Percentiles rank a stretch among this genome's conserved stretches.
phyloP scores from a whole-genome alignment of 495 filamentous ascomycete genomes.

The Pseudotulostoma volvatum region DNA sequence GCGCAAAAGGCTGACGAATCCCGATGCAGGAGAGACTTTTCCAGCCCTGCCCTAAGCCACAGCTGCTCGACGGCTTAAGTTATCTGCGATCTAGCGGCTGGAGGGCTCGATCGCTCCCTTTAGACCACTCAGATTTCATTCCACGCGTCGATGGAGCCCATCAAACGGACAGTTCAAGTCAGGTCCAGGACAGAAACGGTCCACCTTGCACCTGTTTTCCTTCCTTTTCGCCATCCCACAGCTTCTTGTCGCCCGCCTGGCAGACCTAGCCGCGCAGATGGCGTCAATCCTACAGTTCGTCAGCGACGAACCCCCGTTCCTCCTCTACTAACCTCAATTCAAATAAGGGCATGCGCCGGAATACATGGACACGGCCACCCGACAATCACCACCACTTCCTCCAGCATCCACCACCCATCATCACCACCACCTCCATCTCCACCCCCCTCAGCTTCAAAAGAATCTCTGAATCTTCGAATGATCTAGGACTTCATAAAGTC shows the following conservation, averaged over 20 bases:
- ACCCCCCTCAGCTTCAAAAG: neutral
- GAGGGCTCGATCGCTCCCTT: neutral
- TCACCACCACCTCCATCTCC: too few relatives aligned
- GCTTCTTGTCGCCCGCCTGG: neutral
- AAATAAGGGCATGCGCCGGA: neutral
- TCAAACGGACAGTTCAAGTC: neutral
- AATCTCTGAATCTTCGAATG: neutral
- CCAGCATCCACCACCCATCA: too few relatives aligned
- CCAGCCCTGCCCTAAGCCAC: neutral
- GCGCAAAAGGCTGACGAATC: too few relatives aligned
- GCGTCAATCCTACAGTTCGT: too few relatives aligned
- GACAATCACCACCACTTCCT: too few relatives aligned
- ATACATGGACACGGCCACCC: too few relatives aligned
- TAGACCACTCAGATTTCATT: neutral
- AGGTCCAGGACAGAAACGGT: too few relatives aligned
- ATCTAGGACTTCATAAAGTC: neutral
- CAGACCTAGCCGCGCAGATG: neutral
- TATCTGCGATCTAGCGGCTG: conserved; percentile 1
- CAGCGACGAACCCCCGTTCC: neutral
- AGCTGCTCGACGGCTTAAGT: neutral
- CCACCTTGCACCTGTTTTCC: neutral
- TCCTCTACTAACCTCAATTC: neutral
- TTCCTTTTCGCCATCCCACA: neutral
- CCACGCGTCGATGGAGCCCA: neutral
- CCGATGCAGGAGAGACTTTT: neutral